phyloP scores from a whole-genome alignment of 1,284 basidiomycete genomes.

The Melampsora larici-populina region DNA sequence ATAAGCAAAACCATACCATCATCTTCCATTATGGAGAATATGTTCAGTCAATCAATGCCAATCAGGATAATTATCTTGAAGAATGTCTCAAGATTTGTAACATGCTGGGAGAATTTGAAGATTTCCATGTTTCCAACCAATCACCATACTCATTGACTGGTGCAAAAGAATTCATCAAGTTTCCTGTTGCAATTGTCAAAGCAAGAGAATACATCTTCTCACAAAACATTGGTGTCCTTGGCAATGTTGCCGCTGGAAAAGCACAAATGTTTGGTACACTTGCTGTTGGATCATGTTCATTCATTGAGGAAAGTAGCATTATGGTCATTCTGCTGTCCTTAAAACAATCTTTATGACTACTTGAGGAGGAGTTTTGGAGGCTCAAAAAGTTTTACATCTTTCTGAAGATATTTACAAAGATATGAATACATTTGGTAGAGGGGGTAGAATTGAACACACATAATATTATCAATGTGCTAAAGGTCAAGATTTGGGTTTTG shows the following conservation, averaged over 20 bases:
- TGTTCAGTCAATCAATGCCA: constrained; percentile 96
- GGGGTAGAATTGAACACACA: constrained; percentile 96
- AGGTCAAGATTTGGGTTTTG: constrained; percentile 97
- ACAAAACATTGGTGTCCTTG: constrained; percentile 98
- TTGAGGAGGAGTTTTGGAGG: constrained; percentile 96
- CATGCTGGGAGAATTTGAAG: constrained; percentile 96
- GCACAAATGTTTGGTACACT: constrained; percentile 99
- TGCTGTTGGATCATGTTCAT: constrained; percentile 86
- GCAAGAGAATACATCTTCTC: constrained; percentile 99
- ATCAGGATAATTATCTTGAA: constrained; percentile 99
- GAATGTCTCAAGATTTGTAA: constrained; percentile 99
- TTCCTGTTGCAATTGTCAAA: constrained; percentile 95
- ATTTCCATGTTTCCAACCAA: constrained; percentile 77
- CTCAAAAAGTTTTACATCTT: constrained; percentile 94
- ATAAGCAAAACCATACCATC: constrained; percentile 99
- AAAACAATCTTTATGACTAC: constrained; percentile 98
- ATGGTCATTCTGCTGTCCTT: constrained; percentile 98
- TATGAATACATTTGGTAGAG: constrained; percentile 96
- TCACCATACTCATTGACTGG: constrained; percentile 84
- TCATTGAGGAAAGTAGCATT: constrained; percentile 97
- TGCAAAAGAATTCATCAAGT: constrained; percentile 64
- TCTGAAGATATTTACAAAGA: constrained; percentile 99
- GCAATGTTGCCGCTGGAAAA: constrained; percentile 97
- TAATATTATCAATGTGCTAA: constrained; percentile 92
- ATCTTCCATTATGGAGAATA: constrained; percentile 99